Evolutionary conservation across 2,329 filamentous ascomycete genomes (phyloP), one percentile per base, ranked within the genome.

Genomic region (Dendrostoma leiphaemia): DNA sequence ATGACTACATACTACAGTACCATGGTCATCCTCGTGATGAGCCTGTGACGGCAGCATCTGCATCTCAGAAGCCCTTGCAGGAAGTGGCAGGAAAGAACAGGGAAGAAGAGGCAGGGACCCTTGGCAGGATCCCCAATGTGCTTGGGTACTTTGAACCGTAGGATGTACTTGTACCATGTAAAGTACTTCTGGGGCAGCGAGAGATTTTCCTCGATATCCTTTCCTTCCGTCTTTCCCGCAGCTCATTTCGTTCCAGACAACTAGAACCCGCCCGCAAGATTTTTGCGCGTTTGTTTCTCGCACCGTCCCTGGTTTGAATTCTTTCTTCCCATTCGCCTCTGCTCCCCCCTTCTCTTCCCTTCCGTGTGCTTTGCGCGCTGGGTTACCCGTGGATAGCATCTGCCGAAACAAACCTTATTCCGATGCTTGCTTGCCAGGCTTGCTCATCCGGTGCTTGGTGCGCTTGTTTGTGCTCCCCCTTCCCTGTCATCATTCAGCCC

Each of bases 331-430:
- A n/a, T n/a, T n/a, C n/a, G n/a, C n/a, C n/a, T n/a, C 12, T 29
- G 23, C n/a, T 38, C 35, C 10, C 3, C 12, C 21, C 23, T 48
- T 9, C 10, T 29, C 9, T 26, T 24, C 35, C 24, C 37, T 15
- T 15, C n/a, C n/a, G n/a, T n/a, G n/a, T n/a, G n/a, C n/a, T n/a
- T n/a, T n/a, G 23, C 24, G 35, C n/a, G 17, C 34, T 21, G 35
- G 19, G 9, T 26, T 21, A 41, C 13, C 23, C 32, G 26, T 31
- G 47, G 10, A 17, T 28, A 21, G 47, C 13, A 41, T 49, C 12
- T 41, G 47, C 17, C 35, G 26, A 41, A 28, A 41, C 47, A 49
- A 48, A 49, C 35, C 35, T 49, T 49, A 38, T 28, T 48, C 17
- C n/a, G 13, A 8, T 15, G 24, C 24, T 9, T 19, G n/a, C n/a